Base-by-base conservation (phyloP, 495 filamentous ascomycete species). In the Glutinoglossum americanum region DNA sequence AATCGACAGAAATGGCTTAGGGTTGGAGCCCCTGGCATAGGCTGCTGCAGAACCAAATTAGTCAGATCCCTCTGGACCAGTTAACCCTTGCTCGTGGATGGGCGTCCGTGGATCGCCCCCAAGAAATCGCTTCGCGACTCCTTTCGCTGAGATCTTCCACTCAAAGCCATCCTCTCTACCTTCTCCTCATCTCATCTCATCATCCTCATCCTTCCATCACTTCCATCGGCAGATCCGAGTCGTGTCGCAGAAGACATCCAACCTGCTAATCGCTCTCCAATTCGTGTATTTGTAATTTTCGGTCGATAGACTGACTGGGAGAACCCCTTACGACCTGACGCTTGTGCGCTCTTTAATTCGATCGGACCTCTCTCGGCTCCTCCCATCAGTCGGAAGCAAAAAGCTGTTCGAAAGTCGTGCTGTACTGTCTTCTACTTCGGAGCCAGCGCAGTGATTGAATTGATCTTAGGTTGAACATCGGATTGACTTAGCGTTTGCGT, bases 221-320 rank as follows among this genome's bases (percentile, higher is more conserved):
- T 21, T 21, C 19, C 7, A 2, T 5, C 25, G 30, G 1, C 28
- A 11, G 7, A 15, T 30, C 23, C 49, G 25, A 53, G 23, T 53
- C 49, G 49, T 21, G 49, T 28, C 23, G 49, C 49, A 30, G 23
- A 32, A 53, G 15, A 30, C 17, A 19, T 10, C 28, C 49, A 32
- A 4, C 1, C 49, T 30, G 49, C 1, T 27, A 53, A 17, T 30
- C 41, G 37, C n/a, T n/a, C 5, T 3, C 26, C 11, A n/a, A 21
- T 27, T 53, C 23, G 49, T 53, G 49, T 53, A 53, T 53, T 53
- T 53, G 26, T 53, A 53, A 53, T 53, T 17, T 10, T 28, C 49
- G 49, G 49, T 53, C 26, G 26, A 23, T 30, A 27, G 49, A 30
- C 30, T 53, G 49, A n/a, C n/a, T n/a, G n/a, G n/a, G n/a, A 27